These are phyloP conservation scores for Ramaria sp. DNA, from an alignment of 768 basidiomycete genomes.

Conservation along the genomic window DNA sequence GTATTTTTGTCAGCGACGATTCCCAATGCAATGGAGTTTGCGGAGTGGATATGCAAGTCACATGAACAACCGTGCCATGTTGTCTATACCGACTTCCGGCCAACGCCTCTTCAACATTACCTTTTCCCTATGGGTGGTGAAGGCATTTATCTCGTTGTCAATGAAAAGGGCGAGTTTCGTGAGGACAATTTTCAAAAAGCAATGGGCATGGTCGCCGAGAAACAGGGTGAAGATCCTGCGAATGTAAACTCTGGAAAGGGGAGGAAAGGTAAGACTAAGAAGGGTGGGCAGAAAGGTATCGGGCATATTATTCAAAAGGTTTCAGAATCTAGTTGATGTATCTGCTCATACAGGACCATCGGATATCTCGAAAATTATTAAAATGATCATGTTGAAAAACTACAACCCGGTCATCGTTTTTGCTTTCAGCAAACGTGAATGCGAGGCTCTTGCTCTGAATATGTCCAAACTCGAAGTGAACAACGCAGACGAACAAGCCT, in stretches of 20 bases:
- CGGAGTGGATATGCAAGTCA: slow-evolving; percentile 96
- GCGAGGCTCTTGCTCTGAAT: slow-evolving; percentile 82
- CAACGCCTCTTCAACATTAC: slow-evolving; percentile 96
- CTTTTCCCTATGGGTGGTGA: slow-evolving; percentile 95
- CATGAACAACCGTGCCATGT: slow-evolving; percentile 98
- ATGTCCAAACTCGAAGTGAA: slow-evolving; percentile 97
- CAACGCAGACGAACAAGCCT: slow-evolving; percentile 80
- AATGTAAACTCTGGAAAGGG: slow-evolving; percentile 78
- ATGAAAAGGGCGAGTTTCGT: slow-evolving; percentile 93
- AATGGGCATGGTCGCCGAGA: slow-evolving; percentile 86
- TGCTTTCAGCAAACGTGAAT: slow-evolving; percentile 96
- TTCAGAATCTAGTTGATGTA: not conserved
- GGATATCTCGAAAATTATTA: slow-evolving; percentile 95
- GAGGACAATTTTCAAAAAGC: slow-evolving; percentile 98
- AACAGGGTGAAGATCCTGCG: slow-evolving; percentile 83
- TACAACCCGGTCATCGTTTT: slow-evolving; percentile 98
- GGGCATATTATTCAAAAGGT: not conserved
- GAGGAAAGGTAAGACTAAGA: slow-evolving; percentile 84
- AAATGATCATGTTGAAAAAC: slow-evolving; percentile 96
- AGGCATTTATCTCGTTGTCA: slow-evolving; percentile 96
- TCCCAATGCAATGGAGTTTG: slow-evolving; percentile 98
- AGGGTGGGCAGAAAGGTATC: slow-evolving; percentile 88
- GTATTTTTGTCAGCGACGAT: slow-evolving; percentile 99
- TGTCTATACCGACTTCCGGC: slow-evolving; percentile 98
- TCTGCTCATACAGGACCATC: slow-evolving; percentile 48